These are phyloP conservation scores for Trichoderma sp. DNA, from an alignment of 2,329 filamentous ascomycete genomes.

Conservation along the genomic window DNA sequence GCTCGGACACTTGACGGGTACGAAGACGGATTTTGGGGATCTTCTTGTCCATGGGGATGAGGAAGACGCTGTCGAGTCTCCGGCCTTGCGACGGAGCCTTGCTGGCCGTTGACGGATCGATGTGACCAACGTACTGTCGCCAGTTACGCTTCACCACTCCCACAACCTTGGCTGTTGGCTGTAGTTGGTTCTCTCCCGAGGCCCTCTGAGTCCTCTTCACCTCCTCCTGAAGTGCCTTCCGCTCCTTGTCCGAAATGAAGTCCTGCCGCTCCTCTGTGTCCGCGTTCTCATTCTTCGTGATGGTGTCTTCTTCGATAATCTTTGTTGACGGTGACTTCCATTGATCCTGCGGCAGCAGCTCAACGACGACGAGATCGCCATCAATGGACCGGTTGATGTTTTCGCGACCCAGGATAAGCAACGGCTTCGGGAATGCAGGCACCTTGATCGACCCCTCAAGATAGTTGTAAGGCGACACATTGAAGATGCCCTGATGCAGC, in stretches of 20 bases:
- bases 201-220: constrained; percentile 83
- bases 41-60: constrained; percentile 97
- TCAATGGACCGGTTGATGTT: constrained; percentile 95
- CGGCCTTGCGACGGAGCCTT: constrained; percentile 72
- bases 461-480: constrained; percentile 97
- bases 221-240: constrained; percentile 84
- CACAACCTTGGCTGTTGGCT: constrained; percentile 90
- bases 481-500: constrained; percentile 93
- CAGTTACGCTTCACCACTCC: constrained; percentile 94
- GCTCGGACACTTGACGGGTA: constrained; percentile 84
- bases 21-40: constrained; percentile 94
- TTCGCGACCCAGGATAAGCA: constrained; percentile 87
- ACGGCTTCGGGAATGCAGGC: constrained; percentile 82
- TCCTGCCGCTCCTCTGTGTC: constrained; percentile 76
- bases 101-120: constrained; percentile 83
- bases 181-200: constrained; percentile 72
- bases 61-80: constrained; percentile 88
- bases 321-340: constrained; percentile 97
- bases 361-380: constrained; percentile 89
- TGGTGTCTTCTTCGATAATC: constrained; percentile 88
- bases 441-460: constrained; percentile 91
- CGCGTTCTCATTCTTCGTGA: constrained; percentile 92
- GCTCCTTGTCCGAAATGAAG: constrained; percentile 86
- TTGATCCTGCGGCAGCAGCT: constrained; percentile 89
- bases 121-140: constrained; percentile 95